These are phyloP conservation scores for Nannochloris sp. DNA, from an alignment of 139 green algal species.

Conservation along the genomic window DNA sequence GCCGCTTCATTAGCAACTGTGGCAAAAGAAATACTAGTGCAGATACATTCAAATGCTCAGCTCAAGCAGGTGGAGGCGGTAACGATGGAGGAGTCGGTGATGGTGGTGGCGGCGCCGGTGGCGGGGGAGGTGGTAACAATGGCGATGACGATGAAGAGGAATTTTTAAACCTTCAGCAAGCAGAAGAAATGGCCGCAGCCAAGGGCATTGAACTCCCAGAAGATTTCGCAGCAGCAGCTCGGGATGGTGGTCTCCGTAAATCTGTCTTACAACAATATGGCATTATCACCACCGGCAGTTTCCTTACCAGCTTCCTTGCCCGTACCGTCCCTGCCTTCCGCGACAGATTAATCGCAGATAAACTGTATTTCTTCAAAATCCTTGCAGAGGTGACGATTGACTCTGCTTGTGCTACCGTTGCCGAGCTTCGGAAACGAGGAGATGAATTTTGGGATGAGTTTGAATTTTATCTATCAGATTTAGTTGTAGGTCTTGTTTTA, in stretches of 20 bases:
- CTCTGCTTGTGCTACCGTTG: conserved; percentile 89
- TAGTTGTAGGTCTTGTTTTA: conserved; percentile 83
- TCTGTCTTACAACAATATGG: conserved; percentile 32
- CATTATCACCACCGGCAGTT: conserved; percentile 18
- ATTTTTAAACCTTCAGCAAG: conserved; percentile 37
- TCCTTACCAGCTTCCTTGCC: conserved; percentile 45
- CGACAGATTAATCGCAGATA: conserved; percentile 77
- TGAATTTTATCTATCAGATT: conserved; percentile 93
- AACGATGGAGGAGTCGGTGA: conserved; percentile 14
- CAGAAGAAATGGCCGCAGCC: conserved; percentile 38
- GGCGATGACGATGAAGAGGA: conserved; percentile 40
- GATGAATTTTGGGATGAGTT: conserved; percentile 94
- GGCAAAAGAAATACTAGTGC: background rate
- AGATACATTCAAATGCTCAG: conserved; percentile 5
- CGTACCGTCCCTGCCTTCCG: conserved; percentile 56
- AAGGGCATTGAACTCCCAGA: conserved; percentile 45
- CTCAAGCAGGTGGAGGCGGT: conserved; percentile 3
- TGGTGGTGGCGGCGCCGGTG: conserved; percentile 20
- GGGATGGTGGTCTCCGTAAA: conserved; percentile 24
- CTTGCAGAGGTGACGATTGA: conserved; percentile 85
- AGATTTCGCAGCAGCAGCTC: conserved; percentile 46
- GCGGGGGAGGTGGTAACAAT: conserved; percentile 9
- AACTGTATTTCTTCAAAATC: conserved; percentile 84
- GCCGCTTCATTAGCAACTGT: conserved; percentile 1
- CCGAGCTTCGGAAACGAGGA: conserved; percentile 91